These are phyloP conservation scores for Cyclotella sp. DNA, from an alignment of 108 stramenopile species.

Conservation along the genomic window DNA sequence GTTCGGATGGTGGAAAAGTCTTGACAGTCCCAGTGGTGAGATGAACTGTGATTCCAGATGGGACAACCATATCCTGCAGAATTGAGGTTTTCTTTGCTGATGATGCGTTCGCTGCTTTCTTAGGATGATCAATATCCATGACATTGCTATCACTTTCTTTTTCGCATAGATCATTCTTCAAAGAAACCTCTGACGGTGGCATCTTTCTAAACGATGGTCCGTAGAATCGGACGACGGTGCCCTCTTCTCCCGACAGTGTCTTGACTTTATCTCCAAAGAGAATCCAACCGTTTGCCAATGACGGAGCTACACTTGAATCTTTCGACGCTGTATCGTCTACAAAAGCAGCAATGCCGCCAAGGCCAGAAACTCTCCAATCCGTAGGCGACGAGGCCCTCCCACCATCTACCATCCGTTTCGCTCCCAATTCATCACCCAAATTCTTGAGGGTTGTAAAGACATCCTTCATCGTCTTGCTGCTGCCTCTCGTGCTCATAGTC, in stretches of 20 bases:
- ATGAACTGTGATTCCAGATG: conserved; percentile 21
- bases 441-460: conserved; percentile 61
- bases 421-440: conserved; percentile 53
- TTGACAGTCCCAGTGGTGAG: conserved; percentile 27
- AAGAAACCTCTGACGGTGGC: neutral
- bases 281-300: conserved; percentile 71
- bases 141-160: conserved; percentile 25
- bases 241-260: conserved; percentile 72
- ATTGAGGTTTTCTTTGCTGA: neutral
- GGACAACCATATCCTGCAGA: conserved; percentile 1
- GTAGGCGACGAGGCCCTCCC: conserved; percentile 2
- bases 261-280: conserved; percentile 77
- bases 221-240: conserved; percentile 57
- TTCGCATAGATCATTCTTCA: neutral
- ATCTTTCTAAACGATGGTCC: conserved; percentile 14
- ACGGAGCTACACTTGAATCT: neutral
- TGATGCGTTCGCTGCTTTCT: neutral
- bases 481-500: conserved; percentile 21
- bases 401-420: conserved; percentile 19
- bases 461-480: conserved; percentile 67
- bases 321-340: neutral
- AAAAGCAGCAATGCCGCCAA: conserved; percentile 61
- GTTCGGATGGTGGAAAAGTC: conserved; percentile 26
- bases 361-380: conserved; percentile 53
- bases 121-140: conserved; percentile 44